These are phyloP conservation scores for Monascus ruber DNA, from an alignment of 2,329 filamentous ascomycete genomes.

Conservation along the genomic window DNA sequence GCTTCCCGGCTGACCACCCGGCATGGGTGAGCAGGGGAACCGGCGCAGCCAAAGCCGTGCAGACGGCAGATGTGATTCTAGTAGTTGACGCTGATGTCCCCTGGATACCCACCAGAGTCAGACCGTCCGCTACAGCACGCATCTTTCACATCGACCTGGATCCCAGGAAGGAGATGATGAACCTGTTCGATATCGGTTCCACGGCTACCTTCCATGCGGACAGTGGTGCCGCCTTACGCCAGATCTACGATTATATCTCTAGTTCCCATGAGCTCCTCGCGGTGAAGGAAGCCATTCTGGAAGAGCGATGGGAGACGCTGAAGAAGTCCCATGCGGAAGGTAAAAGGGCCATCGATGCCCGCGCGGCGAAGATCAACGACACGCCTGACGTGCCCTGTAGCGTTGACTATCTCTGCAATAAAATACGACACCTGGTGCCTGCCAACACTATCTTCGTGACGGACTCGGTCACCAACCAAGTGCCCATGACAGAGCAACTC, in stretches of 20 bases:
- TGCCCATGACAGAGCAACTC: slow-evolving; percentile 12
- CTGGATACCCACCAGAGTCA: slow-evolving; percentile 67
- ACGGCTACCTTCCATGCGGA: slow-evolving; percentile 54
- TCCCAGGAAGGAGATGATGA: slow-evolving; percentile 59
- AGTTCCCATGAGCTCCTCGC: slow-evolving; percentile 4
- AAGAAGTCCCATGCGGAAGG: slow-evolving; percentile 2
- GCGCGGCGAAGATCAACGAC: slow-evolving; percentile 4
- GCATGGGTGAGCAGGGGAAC: slow-evolving; percentile 59
- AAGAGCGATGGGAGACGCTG: slow-evolving; percentile 3
- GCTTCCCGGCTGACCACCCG: slow-evolving; percentile 29
- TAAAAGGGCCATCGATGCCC: slow-evolving; percentile 1
- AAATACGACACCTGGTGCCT: slow-evolving; percentile 45
- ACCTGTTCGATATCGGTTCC: slow-evolving; percentile 54
- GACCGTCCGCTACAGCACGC: slow-evolving; percentile 41
- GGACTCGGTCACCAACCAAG: slow-evolving; percentile 64
- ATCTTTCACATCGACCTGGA: slow-evolving; percentile 56
- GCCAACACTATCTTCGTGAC: slow-evolving; percentile 58
- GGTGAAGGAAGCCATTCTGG: slow-evolving; percentile 1
- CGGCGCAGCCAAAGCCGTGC: slow-evolving; percentile 60
- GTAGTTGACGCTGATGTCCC: slow-evolving; percentile 82
- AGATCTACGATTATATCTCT: slow-evolving; percentile 2
- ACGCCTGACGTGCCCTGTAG: slow-evolving; percentile 48
- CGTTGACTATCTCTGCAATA: slow-evolving; percentile 43
- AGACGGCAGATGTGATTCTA: slow-evolving; percentile 67
- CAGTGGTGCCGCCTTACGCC: slow-evolving; percentile 6